Evolutionary conservation across 305 asterid species (phyloP).

Genomic region (Rubia occidens): DNA sequence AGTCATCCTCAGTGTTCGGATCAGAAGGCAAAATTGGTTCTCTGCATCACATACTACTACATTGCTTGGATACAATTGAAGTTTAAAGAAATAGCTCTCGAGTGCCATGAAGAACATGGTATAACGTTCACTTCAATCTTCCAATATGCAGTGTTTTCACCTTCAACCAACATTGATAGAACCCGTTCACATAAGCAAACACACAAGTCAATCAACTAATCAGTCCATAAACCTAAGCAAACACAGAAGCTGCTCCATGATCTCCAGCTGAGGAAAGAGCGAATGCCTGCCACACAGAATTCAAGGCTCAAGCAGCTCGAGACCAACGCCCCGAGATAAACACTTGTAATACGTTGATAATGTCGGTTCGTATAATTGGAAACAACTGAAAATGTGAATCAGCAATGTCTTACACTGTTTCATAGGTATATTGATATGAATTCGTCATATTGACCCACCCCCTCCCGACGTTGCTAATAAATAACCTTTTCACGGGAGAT

Average conservation of each 20-base stretch:
- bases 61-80: conserved; percentile 48
- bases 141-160: conserved; percentile 11
- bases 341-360: neutral
- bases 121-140: conserved; percentile 36
- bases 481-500: too few relatives aligned
- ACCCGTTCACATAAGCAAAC: conserved; percentile 28
- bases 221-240: conserved; percentile 15
- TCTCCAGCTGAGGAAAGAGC: conserved; percentile 38
- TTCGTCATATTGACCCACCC: neutral
- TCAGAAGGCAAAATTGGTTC: conserved; percentile 20
- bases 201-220: neutral
- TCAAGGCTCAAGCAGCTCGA: conserved; percentile 21
- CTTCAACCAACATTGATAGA: conserved; percentile 38
- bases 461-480: too few relatives aligned
- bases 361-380: neutral
- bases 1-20: neutral
- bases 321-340: conserved; percentile 26
- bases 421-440: neutral
- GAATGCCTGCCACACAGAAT: conserved; percentile 31
- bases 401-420: neutral
- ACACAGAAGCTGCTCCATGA: conserved; percentile 44
- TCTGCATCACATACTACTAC: conserved; percentile 3
- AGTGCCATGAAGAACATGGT: conserved; percentile 16
- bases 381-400: too few relatives aligned
- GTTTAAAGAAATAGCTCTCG: conserved; percentile 15